A percentile compares a stretch with the other conserved stretches of the same genome.
Evolutionary conservation across 2,329 filamentous ascomycete genomes (phyloP).

Genomic region (Fusarium sp.): DNA sequence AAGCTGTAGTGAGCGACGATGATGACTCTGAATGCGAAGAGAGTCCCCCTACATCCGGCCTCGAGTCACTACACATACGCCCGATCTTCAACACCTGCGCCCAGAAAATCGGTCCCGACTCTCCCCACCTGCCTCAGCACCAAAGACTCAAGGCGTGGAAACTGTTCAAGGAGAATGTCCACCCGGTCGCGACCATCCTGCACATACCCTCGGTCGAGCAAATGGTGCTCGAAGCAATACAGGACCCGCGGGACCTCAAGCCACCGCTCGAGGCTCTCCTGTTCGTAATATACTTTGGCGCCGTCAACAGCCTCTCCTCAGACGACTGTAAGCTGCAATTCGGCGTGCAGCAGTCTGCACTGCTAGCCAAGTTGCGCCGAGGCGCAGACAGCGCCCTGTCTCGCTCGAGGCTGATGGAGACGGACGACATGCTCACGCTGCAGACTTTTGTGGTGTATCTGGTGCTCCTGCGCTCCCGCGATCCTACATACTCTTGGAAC

Average conservation of each 20-base stretch:
- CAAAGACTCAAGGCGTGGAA: conserved; percentile 13
- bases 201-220: conserved; percentile 17
- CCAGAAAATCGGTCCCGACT: neutral
- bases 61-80: conserved; percentile 10
- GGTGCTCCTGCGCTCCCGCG: conserved; percentile 9
- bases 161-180: conserved; percentile 18
- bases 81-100: conserved; percentile 12
- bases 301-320: conserved; percentile 4
- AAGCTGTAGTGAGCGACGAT: conserved; percentile 4
- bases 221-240: conserved; percentile 1
- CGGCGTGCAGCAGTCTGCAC: neutral
- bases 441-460: conserved; percentile 14
- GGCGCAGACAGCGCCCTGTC: conserved; percentile 10
- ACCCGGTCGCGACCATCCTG: conserved; percentile 12
- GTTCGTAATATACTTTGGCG: conserved; percentile 16
- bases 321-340: conserved; percentile 8
- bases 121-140: conserved; percentile 4
- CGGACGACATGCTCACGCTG: conserved; percentile 14
- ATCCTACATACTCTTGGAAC: conserved; percentile 13
- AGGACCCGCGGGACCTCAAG: conserved; percentile 1
- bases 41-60: neutral
- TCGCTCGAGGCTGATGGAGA: conserved; percentile 12
- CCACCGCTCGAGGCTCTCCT: conserved; percentile 8
- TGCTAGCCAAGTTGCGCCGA: conserved; percentile 8
- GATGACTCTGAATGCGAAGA: conserved; percentile 1